Percentiles rank a stretch among this genome's conserved stretches.
phyloP scores from a whole-genome alignment of 2,329 filamentous ascomycete genomes.

The Diaporthe australafricana region DNA sequence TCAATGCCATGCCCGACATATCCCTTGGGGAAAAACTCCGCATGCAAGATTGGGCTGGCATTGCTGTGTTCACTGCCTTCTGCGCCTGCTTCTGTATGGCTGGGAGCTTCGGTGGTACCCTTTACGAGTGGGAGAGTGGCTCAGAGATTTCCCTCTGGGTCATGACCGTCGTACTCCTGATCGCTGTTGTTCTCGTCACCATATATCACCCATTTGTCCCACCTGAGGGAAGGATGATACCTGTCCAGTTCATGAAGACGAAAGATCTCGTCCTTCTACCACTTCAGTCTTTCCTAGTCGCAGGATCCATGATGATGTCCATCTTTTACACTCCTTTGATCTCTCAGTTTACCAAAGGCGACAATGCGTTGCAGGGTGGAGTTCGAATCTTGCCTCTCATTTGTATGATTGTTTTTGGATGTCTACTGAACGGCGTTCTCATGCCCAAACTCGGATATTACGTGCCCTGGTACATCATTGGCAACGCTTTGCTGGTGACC shows the following conservation, averaged over 20 bases:
- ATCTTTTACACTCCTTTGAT: conserved; percentile 61
- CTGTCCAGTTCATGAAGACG: conserved; percentile 50
- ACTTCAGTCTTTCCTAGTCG: conserved; percentile 38
- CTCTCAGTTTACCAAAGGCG: conserved; percentile 59
- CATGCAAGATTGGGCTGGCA: conserved; percentile 57
- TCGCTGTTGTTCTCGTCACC: conserved; percentile 56
- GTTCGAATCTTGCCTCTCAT: conserved; percentile 54
- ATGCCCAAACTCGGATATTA: conserved; percentile 51
- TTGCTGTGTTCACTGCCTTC: conserved; percentile 53
- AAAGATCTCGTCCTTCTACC: conserved; percentile 38
- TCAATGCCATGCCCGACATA: conserved; percentile 36
- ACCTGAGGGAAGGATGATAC: conserved; percentile 50
- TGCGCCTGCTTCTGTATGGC: conserved; percentile 57
- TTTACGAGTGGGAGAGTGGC: conserved; percentile 58
- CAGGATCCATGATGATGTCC: conserved; percentile 38
- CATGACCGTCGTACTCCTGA: conserved; percentile 52
- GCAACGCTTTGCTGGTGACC: conserved; percentile 46
- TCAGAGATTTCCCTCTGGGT: conserved; percentile 58
- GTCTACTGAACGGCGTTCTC: conserved; percentile 50
- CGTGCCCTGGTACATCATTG: conserved; percentile 51
- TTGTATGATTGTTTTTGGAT: conserved; percentile 46
- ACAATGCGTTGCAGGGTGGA: conserved; percentile 50
- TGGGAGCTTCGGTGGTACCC: conserved; percentile 60
- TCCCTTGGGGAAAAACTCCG: conserved; percentile 43
- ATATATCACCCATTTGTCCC: conserved; percentile 52